Conservation (phyloP, 2,329 filamentous ascomycete species). For the Fusarium musae region DNA sequence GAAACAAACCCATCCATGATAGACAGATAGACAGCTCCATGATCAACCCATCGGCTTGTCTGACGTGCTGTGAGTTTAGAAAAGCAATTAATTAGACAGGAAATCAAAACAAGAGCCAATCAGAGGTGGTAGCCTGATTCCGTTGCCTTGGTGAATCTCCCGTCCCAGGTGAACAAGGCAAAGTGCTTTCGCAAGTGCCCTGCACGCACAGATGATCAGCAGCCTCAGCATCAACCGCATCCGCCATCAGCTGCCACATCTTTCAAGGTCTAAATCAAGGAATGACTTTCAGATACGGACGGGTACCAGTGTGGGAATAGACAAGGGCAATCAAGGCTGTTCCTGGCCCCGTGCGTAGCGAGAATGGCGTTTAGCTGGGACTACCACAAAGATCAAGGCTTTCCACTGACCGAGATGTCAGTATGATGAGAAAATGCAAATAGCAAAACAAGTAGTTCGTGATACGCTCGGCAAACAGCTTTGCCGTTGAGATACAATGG, state of each 20-base stretch:
- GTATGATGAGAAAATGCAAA: not conserved
- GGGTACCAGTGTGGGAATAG: conserved; percentile 20
- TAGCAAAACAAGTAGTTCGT: conserved; percentile 4
- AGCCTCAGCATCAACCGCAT: conserved; percentile 40
- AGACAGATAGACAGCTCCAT: not conserved
- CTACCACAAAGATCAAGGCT: not conserved
- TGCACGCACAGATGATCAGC: conserved; percentile 33
- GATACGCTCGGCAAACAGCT: not conserved
- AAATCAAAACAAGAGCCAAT: conserved; percentile 17
- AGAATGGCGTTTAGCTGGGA: conserved; percentile 10
- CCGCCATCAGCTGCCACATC: conserved; percentile 39
- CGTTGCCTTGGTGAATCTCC: conserved; percentile 31
- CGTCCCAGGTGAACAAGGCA: conserved; percentile 16
- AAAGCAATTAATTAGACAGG: conserved; percentile 13
- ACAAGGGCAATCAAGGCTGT: conserved; percentile 26
- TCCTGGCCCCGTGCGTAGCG: conserved; percentile 32
- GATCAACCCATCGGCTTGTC: conserved; percentile 8
- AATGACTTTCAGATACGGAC: conserved; percentile 22
- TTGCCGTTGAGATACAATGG: not conserved
- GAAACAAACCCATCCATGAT: conserved; percentile 14
- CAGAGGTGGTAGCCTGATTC: not conserved
- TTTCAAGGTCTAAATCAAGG: conserved; percentile 14
- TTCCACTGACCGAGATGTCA: not conserved
- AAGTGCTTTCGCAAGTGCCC: conserved; percentile 19
- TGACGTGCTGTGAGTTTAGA: conserved; percentile 15